Conservation (phyloP, 768 basidiomycete genomes). For the Myochromella boudieri region DNA sequence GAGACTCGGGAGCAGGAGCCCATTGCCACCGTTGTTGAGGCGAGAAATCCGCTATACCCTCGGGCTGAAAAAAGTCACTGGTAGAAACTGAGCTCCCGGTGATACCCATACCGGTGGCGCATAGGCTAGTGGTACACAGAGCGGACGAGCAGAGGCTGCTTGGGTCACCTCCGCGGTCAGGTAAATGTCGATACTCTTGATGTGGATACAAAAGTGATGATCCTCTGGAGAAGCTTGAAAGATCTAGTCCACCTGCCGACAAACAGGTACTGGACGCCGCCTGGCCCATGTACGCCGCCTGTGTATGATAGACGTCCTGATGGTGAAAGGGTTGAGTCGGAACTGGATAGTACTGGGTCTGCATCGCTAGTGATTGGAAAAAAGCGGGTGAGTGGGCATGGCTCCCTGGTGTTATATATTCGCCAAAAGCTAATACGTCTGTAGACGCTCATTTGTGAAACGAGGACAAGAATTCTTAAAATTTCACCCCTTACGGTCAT, state of each 20-base stretch:
- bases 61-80: conserved; percentile 32
- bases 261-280: conserved; percentile 28
- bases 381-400: conserved; percentile 33
- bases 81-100: conserved; percentile 29
- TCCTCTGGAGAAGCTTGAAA: conserved; percentile 49
- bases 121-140: conserved; percentile 31
- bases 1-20: conserved; percentile 19
- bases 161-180: conserved; percentile 38
- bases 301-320: conserved; percentile 27
- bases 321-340: conserved; percentile 26
- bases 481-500: conserved; percentile 44
- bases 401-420: conserved; percentile 46
- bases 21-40: conserved; percentile 29
- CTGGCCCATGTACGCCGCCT: conserved; percentile 14
- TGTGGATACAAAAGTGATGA: conserved; percentile 45
- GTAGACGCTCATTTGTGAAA: conserved; percentile 36
- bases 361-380: conserved; percentile 35
- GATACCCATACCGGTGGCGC: conserved; percentile 47
- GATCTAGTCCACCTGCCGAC: conserved; percentile 33
- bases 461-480: conserved; percentile 43
- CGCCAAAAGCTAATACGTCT: conserved; percentile 40
- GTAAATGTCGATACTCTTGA: conserved; percentile 41
- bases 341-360: conserved; percentile 35
- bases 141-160: conserved; percentile 28
- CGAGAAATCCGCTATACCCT: conserved; percentile 38